phyloP scores from a whole-genome alignment of 352 stramenopile genomes.

The Phytopythium delawarense region DNA sequence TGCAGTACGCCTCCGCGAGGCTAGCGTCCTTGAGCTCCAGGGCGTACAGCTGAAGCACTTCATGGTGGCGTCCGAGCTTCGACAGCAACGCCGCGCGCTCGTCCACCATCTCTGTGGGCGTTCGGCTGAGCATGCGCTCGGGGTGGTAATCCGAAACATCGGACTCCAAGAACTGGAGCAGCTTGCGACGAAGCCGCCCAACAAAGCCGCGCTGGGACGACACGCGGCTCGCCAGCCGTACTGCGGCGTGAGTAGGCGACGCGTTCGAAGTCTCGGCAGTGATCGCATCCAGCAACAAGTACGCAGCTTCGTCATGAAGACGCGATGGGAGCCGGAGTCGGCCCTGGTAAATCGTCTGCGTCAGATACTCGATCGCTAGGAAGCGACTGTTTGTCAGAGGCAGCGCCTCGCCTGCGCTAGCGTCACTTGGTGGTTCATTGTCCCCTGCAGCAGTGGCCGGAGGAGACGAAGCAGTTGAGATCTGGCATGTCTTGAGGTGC shows the following conservation, averaged over 20 bases:
- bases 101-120: conserved; percentile 70
- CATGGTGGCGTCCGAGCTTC: conserved; percentile 68
- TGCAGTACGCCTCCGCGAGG: conserved; percentile 76
- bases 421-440: not conserved
- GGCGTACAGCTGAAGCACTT: conserved; percentile 79
- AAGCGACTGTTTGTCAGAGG: conserved; percentile 60
- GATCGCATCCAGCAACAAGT: conserved; percentile 74
- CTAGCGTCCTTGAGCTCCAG: conserved; percentile 69
- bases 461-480: conserved; percentile 16
- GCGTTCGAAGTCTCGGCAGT: conserved; percentile 27
- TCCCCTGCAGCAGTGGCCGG: not conserved
- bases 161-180: conserved; percentile 67
- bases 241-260: conserved; percentile 5
- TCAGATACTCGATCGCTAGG: conserved; percentile 79
- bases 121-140: conserved; percentile 77
- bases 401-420: conserved; percentile 12
- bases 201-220: conserved; percentile 49
- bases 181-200: conserved; percentile 50
- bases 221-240: conserved; percentile 50
- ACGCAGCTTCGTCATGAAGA: conserved; percentile 79
- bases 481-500: conserved; percentile 65
- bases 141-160: conserved; percentile 55
- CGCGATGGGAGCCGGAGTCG: conserved; percentile 26
- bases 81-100: conserved; percentile 73
- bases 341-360: conserved; percentile 54